phyloP scores from a whole-genome alignment of 2,329 filamentous ascomycete species.

The Pezicula carpinea region DNA sequence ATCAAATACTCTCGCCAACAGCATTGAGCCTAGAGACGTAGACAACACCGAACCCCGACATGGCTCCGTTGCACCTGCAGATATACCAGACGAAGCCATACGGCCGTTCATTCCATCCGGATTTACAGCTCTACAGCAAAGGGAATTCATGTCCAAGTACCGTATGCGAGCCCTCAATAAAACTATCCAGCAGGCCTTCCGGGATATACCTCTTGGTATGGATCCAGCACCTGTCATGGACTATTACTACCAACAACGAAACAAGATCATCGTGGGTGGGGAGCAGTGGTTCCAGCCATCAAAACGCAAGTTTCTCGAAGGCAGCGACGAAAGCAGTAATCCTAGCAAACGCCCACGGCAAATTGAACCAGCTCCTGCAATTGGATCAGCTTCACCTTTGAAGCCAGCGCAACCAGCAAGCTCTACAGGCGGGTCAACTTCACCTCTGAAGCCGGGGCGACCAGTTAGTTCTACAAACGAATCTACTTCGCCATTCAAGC shows the following conservation, averaged over 20 bases:
- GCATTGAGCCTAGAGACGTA: conserved; percentile 1
- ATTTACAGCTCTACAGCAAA: conserved; percentile 15
- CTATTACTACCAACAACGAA: conserved; percentile 13
- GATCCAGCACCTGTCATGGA: conserved; percentile 5
- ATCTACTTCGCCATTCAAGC: no score
- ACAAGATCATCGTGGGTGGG: conserved; percentile 8
- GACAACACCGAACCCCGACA: conserved; percentile 1
- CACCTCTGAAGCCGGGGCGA: no score
- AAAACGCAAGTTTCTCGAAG: conserved; percentile 18
- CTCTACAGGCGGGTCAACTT: no score
- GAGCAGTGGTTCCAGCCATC: conserved; percentile 5
- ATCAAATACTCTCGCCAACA: neutral
- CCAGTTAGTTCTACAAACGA: no score
- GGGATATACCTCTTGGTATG: conserved; percentile 5
- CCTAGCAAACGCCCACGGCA: conserved; percentile 19
- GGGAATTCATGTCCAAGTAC: conserved; percentile 22
- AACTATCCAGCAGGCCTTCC: conserved; percentile 20
- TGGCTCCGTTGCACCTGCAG: conserved; percentile 9
- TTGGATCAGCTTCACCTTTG: no score
- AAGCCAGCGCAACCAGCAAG: no score
- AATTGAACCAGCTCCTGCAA: neutral
- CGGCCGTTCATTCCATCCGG: conserved; percentile 13
- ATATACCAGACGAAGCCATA: conserved; percentile 19
- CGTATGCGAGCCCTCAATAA: conserved; percentile 25
- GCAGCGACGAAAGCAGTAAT: conserved; percentile 17